Percentiles rank a stretch among this genome's conserved stretches.
These are phyloP conservation scores for Eimeria necatrix DNA, from an alignment of 169 alveolate genomes.

Conservation along the genomic window DNA sequence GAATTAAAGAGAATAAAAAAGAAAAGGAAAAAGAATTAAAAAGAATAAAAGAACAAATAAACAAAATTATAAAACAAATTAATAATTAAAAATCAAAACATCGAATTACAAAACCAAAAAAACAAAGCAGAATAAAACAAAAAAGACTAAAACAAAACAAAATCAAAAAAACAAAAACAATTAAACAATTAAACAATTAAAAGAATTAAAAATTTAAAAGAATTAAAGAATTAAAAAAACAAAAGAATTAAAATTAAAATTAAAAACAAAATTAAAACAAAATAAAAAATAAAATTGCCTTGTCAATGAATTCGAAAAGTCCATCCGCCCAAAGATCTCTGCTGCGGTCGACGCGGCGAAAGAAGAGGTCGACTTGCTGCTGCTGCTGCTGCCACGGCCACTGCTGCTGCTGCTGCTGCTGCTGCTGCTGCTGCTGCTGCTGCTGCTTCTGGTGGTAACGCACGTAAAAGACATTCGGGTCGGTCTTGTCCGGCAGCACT, in stretches of 20 bases:
- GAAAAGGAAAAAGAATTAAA: not conserved
- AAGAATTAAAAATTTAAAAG: no score
- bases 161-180: no score
- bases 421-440: not conserved
- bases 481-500: conserved; percentile 77
- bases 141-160: no score
- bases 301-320: conserved; percentile 81
- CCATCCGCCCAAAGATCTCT: conserved; percentile 82
- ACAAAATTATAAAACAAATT: no score
- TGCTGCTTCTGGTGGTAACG: conserved; percentile 61
- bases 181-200: no score
- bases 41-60: not conserved
- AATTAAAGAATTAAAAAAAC: no score
- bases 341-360: conserved; percentile 79
- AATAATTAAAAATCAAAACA: no score
- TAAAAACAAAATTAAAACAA: not conserved
- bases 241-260: not conserved
- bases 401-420: no score
- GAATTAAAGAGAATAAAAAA: not conserved
- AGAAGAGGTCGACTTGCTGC: conserved; percentile 72
- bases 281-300: not conserved
- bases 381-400: no score
- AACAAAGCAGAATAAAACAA: no score
- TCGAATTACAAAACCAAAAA: no score
- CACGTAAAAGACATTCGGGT: conserved; percentile 71